Conservation (phyloP, 2,329 filamentous ascomycete species). For the Colletotrichum viniferum region DNA sequence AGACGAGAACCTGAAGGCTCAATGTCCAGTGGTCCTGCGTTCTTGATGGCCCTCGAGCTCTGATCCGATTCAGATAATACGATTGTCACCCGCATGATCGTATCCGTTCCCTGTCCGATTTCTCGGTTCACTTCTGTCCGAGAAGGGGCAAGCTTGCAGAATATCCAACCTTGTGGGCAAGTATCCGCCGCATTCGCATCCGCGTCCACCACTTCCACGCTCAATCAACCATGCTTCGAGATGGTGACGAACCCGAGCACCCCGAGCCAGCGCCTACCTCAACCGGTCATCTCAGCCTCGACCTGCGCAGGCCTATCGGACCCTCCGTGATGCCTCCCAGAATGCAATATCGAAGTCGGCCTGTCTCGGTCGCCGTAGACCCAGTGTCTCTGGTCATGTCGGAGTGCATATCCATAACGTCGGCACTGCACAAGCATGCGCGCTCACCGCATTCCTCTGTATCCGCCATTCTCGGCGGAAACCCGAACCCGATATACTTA, state of each 20-base stretch:
- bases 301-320: constrained; percentile 26
- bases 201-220: neutral
- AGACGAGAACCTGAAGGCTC: neutral
- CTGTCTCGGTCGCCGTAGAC: constrained; percentile 82
- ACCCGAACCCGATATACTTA: constrained; percentile 61
- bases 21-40: neutral
- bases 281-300: neutral
- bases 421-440: constrained; percentile 96
- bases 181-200: neutral
- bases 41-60: neutral
- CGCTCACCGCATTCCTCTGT: constrained; percentile 96
- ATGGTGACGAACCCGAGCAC: neutral
- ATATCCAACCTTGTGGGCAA: neutral
- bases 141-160: neutral
- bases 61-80: neutral
- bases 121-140: neutral
- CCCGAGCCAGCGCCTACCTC: constrained; percentile 4
- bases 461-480: constrained; percentile 89
- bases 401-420: constrained; percentile 98
- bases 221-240: constrained; percentile 16
- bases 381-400: constrained; percentile 93
- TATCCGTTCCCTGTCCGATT: neutral
- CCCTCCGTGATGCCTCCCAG: constrained; percentile 37
- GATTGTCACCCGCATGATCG: neutral
- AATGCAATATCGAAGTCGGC: constrained; percentile 65